Evolutionary conservation across 2,329 filamentous ascomycete genomes (phyloP).

Genomic region (Fusarium fracticaudum): DNA sequence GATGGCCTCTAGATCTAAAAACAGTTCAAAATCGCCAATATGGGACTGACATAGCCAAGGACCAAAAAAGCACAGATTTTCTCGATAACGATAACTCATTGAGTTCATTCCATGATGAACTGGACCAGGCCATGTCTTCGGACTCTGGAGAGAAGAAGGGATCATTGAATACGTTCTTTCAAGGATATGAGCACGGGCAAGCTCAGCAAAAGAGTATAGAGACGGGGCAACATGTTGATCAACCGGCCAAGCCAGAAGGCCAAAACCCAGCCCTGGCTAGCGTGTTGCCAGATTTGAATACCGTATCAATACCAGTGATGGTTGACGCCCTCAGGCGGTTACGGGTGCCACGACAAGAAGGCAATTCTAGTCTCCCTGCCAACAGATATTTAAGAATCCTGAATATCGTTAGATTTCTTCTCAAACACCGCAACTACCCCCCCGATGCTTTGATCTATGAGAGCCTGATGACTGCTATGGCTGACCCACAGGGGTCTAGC

Average conservation of each 20-base stretch:
- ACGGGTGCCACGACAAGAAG: conserved; percentile 33
- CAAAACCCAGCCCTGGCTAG: conserved; percentile 12
- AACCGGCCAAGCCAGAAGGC: neutral
- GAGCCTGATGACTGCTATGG: conserved; percentile 77
- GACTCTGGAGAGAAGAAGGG: neutral
- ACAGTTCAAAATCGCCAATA: conserved; percentile 29
- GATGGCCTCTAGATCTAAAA: conserved; percentile 6
- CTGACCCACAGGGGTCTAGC: conserved; percentile 73
- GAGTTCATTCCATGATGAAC: neutral
- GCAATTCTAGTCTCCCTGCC: conserved; percentile 25
- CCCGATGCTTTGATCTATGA: conserved; percentile 74
- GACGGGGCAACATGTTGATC: neutral
- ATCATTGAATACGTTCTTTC: conserved; percentile 3
- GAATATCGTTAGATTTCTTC: conserved; percentile 65
- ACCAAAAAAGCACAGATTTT: neutral
- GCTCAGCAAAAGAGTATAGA: neutral
- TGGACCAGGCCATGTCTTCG: neutral
- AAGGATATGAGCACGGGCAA: neutral
- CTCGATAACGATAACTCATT: neutral
- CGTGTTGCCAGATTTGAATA: conserved; percentile 4
- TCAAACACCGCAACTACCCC: conserved; percentile 63
- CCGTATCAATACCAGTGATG: conserved; percentile 36
- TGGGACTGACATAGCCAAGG: conserved; percentile 11
- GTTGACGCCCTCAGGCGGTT: conserved; percentile 42
- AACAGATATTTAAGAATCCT: conserved; percentile 45